Evolutionary conservation across 2,329 filamentous ascomycete species (phyloP), one percentile per base, ranked within the genome.

Genomic region (Bipolaris oryzae): DNA sequence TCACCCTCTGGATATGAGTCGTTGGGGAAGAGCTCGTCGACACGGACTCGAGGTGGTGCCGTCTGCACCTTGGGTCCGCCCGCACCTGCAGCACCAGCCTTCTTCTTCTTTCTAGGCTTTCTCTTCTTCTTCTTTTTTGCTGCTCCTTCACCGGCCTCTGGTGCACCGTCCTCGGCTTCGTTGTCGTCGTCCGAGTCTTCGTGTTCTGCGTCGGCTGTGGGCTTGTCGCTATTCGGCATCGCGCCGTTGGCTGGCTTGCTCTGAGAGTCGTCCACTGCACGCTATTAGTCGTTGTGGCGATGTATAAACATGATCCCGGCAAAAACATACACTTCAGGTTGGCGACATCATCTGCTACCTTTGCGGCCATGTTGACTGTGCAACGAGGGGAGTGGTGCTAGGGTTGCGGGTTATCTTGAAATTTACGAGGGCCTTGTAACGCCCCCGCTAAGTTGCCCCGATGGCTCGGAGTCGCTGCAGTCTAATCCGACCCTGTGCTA

Each of bases 111-210:
- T 76, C 87, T 87, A 74, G 87, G 85, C 79, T 86, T 89, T 82
- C 88, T 91, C 83, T 91, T 92, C 83, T 93, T 94, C 80, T 92
- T 92, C 80, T 92, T 92, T 78, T 91, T 90, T 50, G 78, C 77
- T 34, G 72, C 75, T 15, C 71, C 73, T 42, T 74, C 78, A 72
- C 66, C 69, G 31, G 63, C 66, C 28, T 63, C 70, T 28, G 70
- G 72, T 15, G 64, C 66, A n/a, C 77, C 80, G 25, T 80, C 81
- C 39, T 81, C 81, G 48, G 78, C 81, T 53, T 84, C 82, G 50
- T 82, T 80, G 54, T 81, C 81, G 56, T 85, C 82, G 48, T 85
- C 83, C 20, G 82, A 84, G 57, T 84, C 82, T 52, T 80, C 80
- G 62, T 82, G 80, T 63, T 84, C 82, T 55, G 75, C 78, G 58